These are phyloP conservation scores for Astrephomene gubernaculifera DNA, from an alignment of 139 green algal species.

Conservation along the genomic window DNA sequence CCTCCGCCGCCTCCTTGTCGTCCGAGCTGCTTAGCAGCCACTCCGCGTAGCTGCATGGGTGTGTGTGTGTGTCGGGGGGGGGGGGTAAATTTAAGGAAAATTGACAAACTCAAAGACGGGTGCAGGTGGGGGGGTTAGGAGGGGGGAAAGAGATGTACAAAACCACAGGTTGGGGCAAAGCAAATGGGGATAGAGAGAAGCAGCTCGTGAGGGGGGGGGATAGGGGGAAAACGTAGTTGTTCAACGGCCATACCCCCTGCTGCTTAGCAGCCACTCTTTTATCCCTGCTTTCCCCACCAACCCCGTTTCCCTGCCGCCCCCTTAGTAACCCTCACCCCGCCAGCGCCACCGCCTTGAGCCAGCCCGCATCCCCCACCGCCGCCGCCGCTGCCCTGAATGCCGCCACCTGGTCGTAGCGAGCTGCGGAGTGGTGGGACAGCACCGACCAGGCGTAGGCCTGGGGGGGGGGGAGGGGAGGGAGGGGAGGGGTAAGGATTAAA, in stretches of 20 bases:
- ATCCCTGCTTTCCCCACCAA: no score
- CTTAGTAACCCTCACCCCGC: conserved; percentile 21
- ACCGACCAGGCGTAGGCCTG: conserved; percentile 54
- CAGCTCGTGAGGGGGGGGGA: not conserved
- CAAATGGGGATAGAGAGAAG: no score
- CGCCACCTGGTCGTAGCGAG: conserved; percentile 53
- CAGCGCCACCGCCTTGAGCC: conserved; percentile 56
- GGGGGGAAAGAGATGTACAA: conserved; percentile 25
- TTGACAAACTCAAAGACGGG: no score
- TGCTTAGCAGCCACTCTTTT: no score
- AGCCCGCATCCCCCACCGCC: conserved; percentile 36
- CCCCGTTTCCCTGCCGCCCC: not conserved
- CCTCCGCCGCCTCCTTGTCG: conserved; percentile 54
- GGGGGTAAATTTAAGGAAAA: no score
- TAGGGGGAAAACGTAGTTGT: not conserved
- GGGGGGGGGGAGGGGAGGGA: not conserved
- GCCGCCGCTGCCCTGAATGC: conserved; percentile 27
- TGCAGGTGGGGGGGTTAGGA: not conserved
- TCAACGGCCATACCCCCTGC: no score
- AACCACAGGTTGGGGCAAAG: no score
- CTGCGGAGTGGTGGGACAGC: conserved; percentile 46
- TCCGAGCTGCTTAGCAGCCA: conserved; percentile 61
- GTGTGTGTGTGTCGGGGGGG: not conserved
- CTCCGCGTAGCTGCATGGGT: conserved; percentile 51
- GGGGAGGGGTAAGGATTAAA: not conserved